Conservation (phyloP, 148 eudicot genomes). For the Chenopodium suecicum region DNA sequence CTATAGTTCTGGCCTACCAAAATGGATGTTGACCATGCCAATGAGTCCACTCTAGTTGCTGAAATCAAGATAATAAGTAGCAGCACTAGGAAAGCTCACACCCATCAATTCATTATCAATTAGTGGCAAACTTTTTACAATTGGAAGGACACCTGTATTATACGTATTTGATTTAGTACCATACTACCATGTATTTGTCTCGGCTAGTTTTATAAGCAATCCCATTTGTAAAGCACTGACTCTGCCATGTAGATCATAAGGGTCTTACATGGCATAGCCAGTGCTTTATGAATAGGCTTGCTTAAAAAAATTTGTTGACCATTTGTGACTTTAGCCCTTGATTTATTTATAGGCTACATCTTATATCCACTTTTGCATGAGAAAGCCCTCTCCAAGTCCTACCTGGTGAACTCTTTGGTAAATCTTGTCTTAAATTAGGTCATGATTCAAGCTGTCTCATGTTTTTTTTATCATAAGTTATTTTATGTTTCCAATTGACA, state of each 20-base stretch:
- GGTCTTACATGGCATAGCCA: not conserved
- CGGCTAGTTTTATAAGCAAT: not conserved
- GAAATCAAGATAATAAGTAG: not conserved
- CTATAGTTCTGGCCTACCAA: not conserved
- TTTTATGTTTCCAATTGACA: not conserved
- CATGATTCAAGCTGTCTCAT: not conserved
- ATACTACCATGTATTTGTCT: not conserved
- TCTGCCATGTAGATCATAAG: not conserved
- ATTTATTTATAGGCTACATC: not conserved
- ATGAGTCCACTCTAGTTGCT: not conserved
- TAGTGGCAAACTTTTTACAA: not conserved
- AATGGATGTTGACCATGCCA: not conserved
- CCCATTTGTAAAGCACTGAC: not conserved
- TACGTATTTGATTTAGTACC: not conserved
- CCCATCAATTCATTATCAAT: not conserved
- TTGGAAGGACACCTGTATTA: not conserved
- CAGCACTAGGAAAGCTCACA: not conserved
- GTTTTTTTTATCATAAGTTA: not conserved
- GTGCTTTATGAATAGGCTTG: no score
- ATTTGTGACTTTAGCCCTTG: not conserved
- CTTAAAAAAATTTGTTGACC: not conserved
- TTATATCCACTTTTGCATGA: not conserved
- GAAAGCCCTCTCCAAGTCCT: not conserved
- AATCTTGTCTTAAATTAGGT: not conserved
- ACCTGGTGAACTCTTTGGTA: not conserved